Percentiles rank a stretch among this genome's conserved stretches.
Conservation (phyloP, 2,329 filamentous ascomycete species). For the Aspergillus versicolor region DNA sequence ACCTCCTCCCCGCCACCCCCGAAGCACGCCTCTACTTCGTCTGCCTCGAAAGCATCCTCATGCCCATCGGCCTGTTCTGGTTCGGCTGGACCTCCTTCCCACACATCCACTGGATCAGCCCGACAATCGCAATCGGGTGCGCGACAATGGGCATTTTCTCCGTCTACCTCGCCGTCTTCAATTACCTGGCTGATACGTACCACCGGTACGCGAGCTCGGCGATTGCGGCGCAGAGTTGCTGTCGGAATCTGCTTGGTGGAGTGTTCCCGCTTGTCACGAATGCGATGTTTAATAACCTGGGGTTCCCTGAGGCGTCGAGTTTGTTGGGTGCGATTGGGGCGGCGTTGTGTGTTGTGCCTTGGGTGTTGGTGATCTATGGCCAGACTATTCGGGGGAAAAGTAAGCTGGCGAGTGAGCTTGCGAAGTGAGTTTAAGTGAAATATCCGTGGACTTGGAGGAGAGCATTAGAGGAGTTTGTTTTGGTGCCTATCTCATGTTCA, state of each 20-base stretch:
- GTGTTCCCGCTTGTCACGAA: conserved; percentile 75
- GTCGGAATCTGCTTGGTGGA: conserved; percentile 79
- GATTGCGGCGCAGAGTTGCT: conserved; percentile 80
- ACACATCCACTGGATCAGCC: conserved; percentile 69
- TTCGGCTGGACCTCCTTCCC: conserved; percentile 70
- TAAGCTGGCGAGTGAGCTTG: conserved; percentile 64
- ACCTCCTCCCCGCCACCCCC: conserved; percentile 54
- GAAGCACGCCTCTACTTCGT: conserved; percentile 82
- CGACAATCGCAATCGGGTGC: conserved; percentile 67
- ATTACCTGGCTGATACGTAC: conserved; percentile 85
- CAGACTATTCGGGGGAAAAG: conserved; percentile 72
- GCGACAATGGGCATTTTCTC: conserved; percentile 81
- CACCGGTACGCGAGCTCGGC: conserved; percentile 78
- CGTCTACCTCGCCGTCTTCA: conserved; percentile 83
- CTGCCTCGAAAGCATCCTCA: conserved; percentile 70
- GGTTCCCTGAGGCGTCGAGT: conserved; percentile 68
- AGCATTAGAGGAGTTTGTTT: too few relatives aligned
- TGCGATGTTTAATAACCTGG: conserved; percentile 70
- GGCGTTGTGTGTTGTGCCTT: conserved; percentile 75
- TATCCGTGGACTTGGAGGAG: too few relatives aligned
- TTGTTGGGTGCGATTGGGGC: conserved; percentile 71
- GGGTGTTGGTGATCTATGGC: conserved; percentile 79
- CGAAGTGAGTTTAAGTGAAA: background rate
- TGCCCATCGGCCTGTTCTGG: conserved; percentile 79
- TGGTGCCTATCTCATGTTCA: too few relatives aligned